Evolutionary conservation across 2,329 filamentous ascomycete genomes (phyloP).

Genomic region (Aureobasidium namibiae): DNA sequence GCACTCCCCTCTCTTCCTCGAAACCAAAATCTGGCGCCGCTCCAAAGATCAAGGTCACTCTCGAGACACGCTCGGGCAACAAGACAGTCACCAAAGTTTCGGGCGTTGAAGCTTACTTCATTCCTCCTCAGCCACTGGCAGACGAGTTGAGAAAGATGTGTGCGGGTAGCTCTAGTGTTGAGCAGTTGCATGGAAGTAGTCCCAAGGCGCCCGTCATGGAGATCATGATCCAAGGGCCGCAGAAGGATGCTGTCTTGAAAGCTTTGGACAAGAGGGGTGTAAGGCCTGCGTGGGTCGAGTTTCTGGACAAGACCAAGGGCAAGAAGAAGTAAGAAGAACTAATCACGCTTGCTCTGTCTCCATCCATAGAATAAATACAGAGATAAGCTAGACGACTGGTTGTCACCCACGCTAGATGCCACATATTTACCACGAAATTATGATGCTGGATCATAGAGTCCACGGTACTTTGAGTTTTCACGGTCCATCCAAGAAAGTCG

Average conservation of each 20-base stretch:
- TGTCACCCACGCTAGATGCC: too few relatives aligned
- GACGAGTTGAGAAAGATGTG: conserved; percentile 61
- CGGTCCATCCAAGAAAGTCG: too few relatives aligned
- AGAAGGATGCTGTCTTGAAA: conserved; percentile 52
- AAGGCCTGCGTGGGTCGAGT: conserved; percentile 50
- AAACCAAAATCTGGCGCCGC: conserved; percentile 55
- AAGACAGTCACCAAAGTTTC: conserved; percentile 58
- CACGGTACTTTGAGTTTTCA: too few relatives aligned
- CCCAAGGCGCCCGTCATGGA: conserved; percentile 58
- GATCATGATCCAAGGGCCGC: conserved; percentile 59
- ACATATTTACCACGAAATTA: too few relatives aligned
- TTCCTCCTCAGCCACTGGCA: conserved; percentile 51
- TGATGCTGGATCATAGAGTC: too few relatives aligned
- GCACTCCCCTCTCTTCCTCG: conserved; percentile 27
- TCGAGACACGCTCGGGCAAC: conserved; percentile 58
- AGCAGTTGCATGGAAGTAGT: conserved; percentile 50
- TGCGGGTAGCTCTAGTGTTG: conserved; percentile 58
- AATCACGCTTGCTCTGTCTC: too few relatives aligned
- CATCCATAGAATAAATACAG: too few relatives aligned
- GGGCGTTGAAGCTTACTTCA: conserved; percentile 53
- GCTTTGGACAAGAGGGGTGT: conserved; percentile 53
- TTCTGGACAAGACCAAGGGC: conserved; percentile 61
- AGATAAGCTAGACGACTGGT: too few relatives aligned
- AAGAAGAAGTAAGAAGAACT: conserved; percentile 48
- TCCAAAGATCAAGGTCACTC: conserved; percentile 50